phyloP scores from a whole-genome alignment of 1,139 yeast species.

The Debaryomyces subglobosus region DNA sequence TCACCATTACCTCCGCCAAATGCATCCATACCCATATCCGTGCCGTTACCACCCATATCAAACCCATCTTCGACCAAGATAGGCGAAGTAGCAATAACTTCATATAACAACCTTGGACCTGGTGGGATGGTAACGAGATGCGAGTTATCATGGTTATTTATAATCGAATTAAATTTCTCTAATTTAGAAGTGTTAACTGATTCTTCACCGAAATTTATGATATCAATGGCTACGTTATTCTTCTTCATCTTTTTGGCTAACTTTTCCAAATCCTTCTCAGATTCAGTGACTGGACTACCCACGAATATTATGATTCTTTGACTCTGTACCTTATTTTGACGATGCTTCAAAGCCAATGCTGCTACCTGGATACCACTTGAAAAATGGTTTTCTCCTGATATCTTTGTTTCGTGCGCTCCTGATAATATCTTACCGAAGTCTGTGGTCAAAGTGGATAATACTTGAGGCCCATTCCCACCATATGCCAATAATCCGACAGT shows the following conservation, averaged over 20 bases:
- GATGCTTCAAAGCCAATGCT: constrained; percentile 93
- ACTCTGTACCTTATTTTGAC: constrained; percentile 90
- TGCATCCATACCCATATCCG: constrained; percentile 43
- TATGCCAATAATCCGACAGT: constrained; percentile 89
- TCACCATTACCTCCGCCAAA: constrained; percentile 54
- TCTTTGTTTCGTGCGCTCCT: constrained; percentile 84
- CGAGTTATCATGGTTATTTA: constrained; percentile 74
- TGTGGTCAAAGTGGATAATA: constrained; percentile 81
- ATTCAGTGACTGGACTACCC: constrained; percentile 80
- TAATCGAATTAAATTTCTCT: constrained; percentile 77
- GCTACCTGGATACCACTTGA: constrained; percentile 93
- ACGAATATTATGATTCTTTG: constrained; percentile 91
- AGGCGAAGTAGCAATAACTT: constrained; percentile 70
- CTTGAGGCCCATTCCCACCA: constrained; percentile 86
- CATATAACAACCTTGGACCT: constrained; percentile 79
- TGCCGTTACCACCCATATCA: constrained; percentile 50
- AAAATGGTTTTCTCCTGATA: constrained; percentile 70
- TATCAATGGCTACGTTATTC: constrained; percentile 87
- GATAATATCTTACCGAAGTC: constrained; percentile 86
- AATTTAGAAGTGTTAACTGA: constrained; percentile 74
- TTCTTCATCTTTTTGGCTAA: constrained; percentile 93
- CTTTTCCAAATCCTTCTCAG: constrained; percentile 73
- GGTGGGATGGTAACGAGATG: constrained; percentile 89
- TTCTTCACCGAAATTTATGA: constrained; percentile 92
- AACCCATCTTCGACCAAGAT: constrained; percentile 62